Conservation (phyloP, 139 green algal genomes). For the Prasinococcaceae sp. region DNA sequence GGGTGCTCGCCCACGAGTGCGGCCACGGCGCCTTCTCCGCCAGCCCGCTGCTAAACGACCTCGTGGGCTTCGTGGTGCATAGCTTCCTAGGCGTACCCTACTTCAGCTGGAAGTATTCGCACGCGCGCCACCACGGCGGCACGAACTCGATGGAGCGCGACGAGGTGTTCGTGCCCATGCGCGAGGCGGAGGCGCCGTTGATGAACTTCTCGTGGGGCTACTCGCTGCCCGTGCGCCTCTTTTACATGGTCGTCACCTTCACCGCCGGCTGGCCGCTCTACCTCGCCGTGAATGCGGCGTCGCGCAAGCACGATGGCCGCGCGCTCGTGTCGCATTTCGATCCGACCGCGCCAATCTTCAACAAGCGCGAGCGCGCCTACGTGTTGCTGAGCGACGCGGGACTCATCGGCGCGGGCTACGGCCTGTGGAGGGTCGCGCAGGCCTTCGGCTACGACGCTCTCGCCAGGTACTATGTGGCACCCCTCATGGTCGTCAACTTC, state of each 20-base stretch:
- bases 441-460: slow-evolving; percentile 37
- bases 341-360: slow-evolving; percentile 73
- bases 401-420: slow-evolving; percentile 33
- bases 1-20: slow-evolving; percentile 43
- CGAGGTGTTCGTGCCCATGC: slow-evolving; percentile 72
- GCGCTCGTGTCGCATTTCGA: slow-evolving; percentile 83
- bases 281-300: slow-evolving; percentile 53
- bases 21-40: slow-evolving; percentile 33
- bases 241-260: slow-evolving; percentile 39
- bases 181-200: slow-evolving; percentile 7
- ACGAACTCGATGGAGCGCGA: slow-evolving; percentile 56
- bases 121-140: slow-evolving; percentile 75
- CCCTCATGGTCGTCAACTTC: slow-evolving; percentile 73
- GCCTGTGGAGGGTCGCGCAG: slow-evolving; percentile 28
- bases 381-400: slow-evolving; percentile 43
- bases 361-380: slow-evolving; percentile 55
- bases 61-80: slow-evolving; percentile 31
- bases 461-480: slow-evolving; percentile 47
- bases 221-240: slow-evolving; percentile 15
- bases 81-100: slow-evolving; percentile 31
- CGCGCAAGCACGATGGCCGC: slow-evolving; percentile 43
- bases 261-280: slow-evolving; percentile 72
- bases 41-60: slow-evolving; percentile 29
- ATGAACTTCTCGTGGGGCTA: slow-evolving; percentile 15
- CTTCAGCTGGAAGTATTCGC: slow-evolving; percentile 76